Base-by-base conservation (phyloP, 495 filamentous ascomycete species). In the Elaphomyces granulatus region DNA sequence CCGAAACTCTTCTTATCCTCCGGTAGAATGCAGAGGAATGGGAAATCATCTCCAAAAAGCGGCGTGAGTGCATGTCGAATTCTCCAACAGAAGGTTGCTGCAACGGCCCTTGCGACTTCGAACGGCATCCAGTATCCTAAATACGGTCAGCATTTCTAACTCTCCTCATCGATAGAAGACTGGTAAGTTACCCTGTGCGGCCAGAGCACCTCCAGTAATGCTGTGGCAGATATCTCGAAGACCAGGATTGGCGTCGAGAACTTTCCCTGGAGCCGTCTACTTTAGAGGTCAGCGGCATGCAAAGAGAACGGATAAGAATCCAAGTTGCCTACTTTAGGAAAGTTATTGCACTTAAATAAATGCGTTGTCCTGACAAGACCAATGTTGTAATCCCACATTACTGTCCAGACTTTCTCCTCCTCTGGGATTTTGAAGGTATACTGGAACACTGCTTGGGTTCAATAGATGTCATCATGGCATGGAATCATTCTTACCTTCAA, bases 81-180 rank as follows among this genome's bases (percentile, higher is more conserved):
- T 10, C 72, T 61, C 55, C 77, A 76, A 64, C 88, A 96, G 53
- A 95, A 94, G 2, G 80, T 94, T 4, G 82, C 69, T 45, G 85
- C 83, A 20, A 95, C 63, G 14, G 83, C 84, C 60, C 73, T 78
- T 18, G 90, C 90, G 28, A 81, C 83, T 28, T 75, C 62, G 48
- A 77, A 98, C 1, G 90, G 90, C 74, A 96, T 83, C 90, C 88
- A 98, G 63, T 98, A 98, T 17, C 90, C 90, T 93, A 51, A 19
- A 16, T n/a, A 3, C n/a, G 19, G 33, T 15, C 8, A 16, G 10
- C 16, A 3, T 38, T 15, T n/a, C 7, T 3, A 17, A 32, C 12
- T 36, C n/a, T n/a, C 15, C 9, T 39, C 16, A 9, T 30, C n/a
- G n/a, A 28, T 50, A 40, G 36, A 35, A 20, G 15, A 28, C 17